Percentiles rank a stretch among this genome's conserved stretches.
phyloP scores from a whole-genome alignment of 768 basidiomycete species.

The Pleurotus pulmonarius region DNA sequence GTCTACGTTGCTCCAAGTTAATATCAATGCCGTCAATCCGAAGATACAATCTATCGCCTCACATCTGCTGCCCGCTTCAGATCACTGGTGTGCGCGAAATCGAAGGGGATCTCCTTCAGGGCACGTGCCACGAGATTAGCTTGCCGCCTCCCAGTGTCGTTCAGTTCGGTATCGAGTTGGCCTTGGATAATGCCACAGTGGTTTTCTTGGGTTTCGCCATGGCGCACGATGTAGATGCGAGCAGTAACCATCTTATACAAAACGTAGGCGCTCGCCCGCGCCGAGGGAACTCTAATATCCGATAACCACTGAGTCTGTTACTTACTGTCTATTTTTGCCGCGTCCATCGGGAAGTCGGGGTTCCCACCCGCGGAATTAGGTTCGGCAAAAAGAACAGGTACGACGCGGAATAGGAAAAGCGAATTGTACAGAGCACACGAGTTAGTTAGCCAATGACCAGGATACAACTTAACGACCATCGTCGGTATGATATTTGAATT shows the following conservation, averaged over 20 bases:
- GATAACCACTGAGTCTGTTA: no score
- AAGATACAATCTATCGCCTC: slow-evolving; percentile 4
- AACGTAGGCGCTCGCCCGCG: no score
- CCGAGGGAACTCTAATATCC: no score
- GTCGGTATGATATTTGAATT: no score
- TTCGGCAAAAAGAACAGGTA: no score
- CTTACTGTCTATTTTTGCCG: no score
- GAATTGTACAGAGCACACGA: no score
- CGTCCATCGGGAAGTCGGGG: no score
- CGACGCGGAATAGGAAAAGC: no score
- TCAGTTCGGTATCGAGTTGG: slow-evolving; percentile 66
- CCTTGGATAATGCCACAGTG: slow-evolving; percentile 65
- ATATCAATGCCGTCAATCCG: neutral
- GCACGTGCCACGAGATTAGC: slow-evolving; percentile 51
- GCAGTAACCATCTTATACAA: slow-evolving; percentile 25
- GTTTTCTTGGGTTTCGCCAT: slow-evolving; percentile 78
- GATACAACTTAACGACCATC: no score
- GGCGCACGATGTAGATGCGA: slow-evolving; percentile 64
- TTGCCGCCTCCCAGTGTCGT: slow-evolving; percentile 57
- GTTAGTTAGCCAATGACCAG: no score
- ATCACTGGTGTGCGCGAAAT: slow-evolving; percentile 67
- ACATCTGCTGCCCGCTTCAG: slow-evolving; percentile 66
- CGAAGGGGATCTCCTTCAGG: slow-evolving; percentile 53
- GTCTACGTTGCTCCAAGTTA: slow-evolving; percentile 41
- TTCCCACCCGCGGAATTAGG: no score